These are phyloP conservation scores for Blastocystis hominis DNA, from an alignment of 352 stramenopile genomes.

Conservation along the genomic window DNA sequence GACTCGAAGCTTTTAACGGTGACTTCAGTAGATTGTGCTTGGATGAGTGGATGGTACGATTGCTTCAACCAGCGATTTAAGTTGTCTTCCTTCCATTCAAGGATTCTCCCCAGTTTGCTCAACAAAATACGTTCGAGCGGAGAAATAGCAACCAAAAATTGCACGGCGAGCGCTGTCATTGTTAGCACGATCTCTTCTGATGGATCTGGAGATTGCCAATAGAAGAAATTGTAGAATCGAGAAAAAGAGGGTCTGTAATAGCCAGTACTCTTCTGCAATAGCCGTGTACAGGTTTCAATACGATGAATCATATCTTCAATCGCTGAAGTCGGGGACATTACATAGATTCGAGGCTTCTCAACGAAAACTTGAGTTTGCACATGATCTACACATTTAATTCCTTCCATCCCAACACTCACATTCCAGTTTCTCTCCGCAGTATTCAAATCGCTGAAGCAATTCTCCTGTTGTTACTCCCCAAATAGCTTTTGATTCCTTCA, in stretches of 20 bases:
- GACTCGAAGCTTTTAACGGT: background rate
- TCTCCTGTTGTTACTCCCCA: background rate
- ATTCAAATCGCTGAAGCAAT: background rate
- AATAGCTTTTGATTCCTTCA: background rate
- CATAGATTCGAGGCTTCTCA: background rate
- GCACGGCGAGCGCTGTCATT: background rate
- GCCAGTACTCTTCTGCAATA: background rate
- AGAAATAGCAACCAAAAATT: background rate
- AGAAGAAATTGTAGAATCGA: slow-evolving; percentile 18
- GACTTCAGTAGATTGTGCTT: background rate
- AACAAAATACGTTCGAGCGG: background rate
- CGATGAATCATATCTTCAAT: background rate
- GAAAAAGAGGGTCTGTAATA: background rate
- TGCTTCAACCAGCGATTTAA: background rate
- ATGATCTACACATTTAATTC: background rate
- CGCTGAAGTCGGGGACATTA: background rate
- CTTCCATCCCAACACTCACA: background rate
- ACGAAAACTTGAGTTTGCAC: background rate
- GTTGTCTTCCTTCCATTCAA: background rate
- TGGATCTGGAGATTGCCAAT: background rate
- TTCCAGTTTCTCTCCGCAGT: background rate
- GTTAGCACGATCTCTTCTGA: background rate
- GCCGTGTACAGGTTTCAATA: background rate
- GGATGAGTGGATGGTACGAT: background rate
- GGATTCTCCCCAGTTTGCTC: background rate